These are phyloP conservation scores for Withania somnifera DNA, from an alignment of 305 asterid species.

Conservation along the genomic window DNA sequence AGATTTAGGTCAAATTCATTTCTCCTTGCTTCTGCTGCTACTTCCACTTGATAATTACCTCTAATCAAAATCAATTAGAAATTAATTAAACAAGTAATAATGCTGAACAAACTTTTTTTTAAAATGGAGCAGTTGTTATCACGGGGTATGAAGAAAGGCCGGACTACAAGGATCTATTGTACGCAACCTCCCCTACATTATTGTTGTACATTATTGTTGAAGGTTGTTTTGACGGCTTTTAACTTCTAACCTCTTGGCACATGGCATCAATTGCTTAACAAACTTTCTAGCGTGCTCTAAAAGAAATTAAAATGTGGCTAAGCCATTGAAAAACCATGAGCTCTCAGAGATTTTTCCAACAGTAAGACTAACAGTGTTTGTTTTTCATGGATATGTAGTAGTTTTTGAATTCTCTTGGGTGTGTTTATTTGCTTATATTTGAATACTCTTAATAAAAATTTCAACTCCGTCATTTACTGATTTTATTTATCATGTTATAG, in stretches of 20 bases:
- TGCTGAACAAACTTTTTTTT: too few relatives aligned
- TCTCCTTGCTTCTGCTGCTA: slow-evolving; percentile 33
- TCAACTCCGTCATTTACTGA: not conserved
- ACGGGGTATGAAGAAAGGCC: too few relatives aligned
- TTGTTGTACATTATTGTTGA: too few relatives aligned
- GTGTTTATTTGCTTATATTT: too few relatives aligned
- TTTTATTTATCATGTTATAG: not conserved
- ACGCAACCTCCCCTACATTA: too few relatives aligned
- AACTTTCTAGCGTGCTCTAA: not conserved
- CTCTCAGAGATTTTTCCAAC: not conserved
- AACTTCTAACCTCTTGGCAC: too few relatives aligned
- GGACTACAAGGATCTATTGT: too few relatives aligned
- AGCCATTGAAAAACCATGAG: not conserved
- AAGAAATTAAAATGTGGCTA: not conserved
- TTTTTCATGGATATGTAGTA: not conserved
- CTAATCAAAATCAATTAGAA: slow-evolving; percentile 10
- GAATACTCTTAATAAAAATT: not conserved
- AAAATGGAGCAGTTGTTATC: too few relatives aligned
- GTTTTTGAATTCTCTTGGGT: not conserved
- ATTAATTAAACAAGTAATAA: not conserved
- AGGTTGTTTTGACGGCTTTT: too few relatives aligned
- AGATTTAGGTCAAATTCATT: slow-evolving; percentile 69
- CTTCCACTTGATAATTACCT: slow-evolving; percentile 29
- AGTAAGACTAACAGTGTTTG: not conserved
- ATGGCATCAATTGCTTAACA: too few relatives aligned